These are phyloP conservation scores for Plantago major DNA, from an alignment of 257 asterid genomes.

Conservation along the genomic window DNA sequence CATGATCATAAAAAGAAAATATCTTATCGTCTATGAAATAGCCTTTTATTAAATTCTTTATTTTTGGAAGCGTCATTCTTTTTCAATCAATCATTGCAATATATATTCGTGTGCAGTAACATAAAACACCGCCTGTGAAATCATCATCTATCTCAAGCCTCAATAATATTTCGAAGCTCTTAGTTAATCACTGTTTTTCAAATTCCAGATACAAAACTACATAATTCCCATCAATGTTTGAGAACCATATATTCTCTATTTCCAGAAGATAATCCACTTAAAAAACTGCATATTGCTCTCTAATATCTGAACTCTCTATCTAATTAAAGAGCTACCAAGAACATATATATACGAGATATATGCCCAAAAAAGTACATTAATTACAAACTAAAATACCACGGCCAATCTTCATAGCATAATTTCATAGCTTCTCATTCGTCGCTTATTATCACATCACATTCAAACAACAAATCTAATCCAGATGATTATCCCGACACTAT, in stretches of 20 bases:
- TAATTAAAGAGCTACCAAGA: background rate
- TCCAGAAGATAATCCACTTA: background rate
- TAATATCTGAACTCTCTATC: background rate
- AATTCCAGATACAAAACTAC: too few relatives aligned
- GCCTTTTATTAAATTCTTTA: too few relatives aligned
- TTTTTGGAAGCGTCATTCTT: too few relatives aligned
- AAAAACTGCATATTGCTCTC: background rate
- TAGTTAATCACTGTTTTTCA: too few relatives aligned
- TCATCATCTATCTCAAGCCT: too few relatives aligned
- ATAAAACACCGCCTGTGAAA: too few relatives aligned
- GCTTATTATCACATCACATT: background rate
- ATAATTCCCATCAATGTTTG: background rate
- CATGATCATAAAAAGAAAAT: too few relatives aligned
- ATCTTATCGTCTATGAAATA: too few relatives aligned
- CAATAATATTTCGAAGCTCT: too few relatives aligned
- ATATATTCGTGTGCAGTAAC: too few relatives aligned
- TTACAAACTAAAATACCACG: background rate
- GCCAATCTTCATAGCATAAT: background rate
- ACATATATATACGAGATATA: background rate
- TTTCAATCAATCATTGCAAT: too few relatives aligned
- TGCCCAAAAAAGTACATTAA: background rate
- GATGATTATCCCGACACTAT: too few relatives aligned
- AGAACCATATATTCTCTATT: background rate
- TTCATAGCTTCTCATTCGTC: background rate
- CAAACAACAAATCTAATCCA: background rate